phyloP scores from a whole-genome alignment of 2,329 filamentous ascomycete genomes.

The Phoma sp. region DNA sequence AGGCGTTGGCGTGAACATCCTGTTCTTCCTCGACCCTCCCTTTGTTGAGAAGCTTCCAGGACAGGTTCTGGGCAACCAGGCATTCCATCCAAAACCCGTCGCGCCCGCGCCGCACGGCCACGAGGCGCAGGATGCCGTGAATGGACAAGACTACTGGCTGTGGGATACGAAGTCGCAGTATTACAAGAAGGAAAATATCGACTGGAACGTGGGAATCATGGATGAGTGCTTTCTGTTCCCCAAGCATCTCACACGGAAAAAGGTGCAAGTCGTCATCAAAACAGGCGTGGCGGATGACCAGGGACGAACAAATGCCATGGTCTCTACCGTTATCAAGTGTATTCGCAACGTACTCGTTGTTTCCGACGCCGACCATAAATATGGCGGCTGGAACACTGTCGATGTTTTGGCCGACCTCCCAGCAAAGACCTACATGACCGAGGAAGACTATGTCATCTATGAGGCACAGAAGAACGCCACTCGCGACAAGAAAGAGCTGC shows the following conservation, averaged over 20 bases:
- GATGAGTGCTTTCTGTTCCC: constrained; percentile 39
- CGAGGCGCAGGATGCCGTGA: constrained; percentile 4
- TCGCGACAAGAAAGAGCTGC: constrained; percentile 24
- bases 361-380: constrained; percentile 59
- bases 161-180: constrained; percentile 21
- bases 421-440: constrained; percentile 38
- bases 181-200: constrained; percentile 7
- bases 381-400: constrained; percentile 49
- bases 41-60: constrained; percentile 8
- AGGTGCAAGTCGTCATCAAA: constrained; percentile 55
- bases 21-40: constrained; percentile 19
- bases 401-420: constrained; percentile 50
- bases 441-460: constrained; percentile 47
- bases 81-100: constrained; percentile 18
- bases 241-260: constrained; percentile 33
- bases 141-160: constrained; percentile 21
- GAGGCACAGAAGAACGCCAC: constrained; percentile 21
- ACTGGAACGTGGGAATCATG: constrained; percentile 10
- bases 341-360: constrained; percentile 60
- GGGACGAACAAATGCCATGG: constrained; percentile 56
- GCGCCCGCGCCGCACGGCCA: constrained; percentile 5
- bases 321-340: constrained; percentile 59
- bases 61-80: constrained; percentile 10
- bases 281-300: constrained; percentile 62
- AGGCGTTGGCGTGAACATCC: constrained; percentile 12